Evolutionary conservation across 192 early-diverging fungal species (phyloP).

Genomic region (Entomortierella lignicola): DNA sequence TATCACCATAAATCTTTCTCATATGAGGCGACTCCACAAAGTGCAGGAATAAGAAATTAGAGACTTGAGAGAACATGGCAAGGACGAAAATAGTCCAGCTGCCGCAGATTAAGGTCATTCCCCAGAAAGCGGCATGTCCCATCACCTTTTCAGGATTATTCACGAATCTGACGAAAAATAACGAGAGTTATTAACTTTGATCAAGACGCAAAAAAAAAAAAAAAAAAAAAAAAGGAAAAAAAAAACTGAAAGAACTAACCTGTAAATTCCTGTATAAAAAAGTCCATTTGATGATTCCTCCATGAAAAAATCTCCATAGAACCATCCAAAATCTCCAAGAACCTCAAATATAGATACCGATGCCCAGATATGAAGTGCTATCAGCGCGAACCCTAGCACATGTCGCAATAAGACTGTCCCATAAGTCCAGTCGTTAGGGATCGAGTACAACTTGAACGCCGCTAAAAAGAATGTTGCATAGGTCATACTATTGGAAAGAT

Average conservation of each 20-base stretch:
- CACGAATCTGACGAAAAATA: slow-evolving; percentile 65
- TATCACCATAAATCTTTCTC: slow-evolving; percentile 85
- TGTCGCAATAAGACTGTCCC: slow-evolving; percentile 83
- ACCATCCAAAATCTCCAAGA: slow-evolving; percentile 97
- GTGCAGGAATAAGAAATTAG: slow-evolving; percentile 84
- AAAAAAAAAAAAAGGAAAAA: no score
- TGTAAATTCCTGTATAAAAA: slow-evolving; percentile 89
- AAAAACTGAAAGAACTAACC: slow-evolving; percentile 7
- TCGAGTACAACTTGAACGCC: slow-evolving; percentile 80
- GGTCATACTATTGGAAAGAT: slow-evolving; percentile 89
- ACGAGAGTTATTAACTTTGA: no score
- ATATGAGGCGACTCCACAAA: slow-evolving; percentile 95
- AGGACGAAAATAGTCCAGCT: slow-evolving; percentile 83
- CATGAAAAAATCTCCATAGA: slow-evolving; percentile 97
- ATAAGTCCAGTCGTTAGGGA: slow-evolving; percentile 75
- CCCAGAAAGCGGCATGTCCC: slow-evolving; percentile 94
- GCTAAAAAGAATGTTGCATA: slow-evolving; percentile 89
- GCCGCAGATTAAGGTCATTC: slow-evolving; percentile 86
- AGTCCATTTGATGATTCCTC: slow-evolving; percentile 78
- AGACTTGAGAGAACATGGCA: slow-evolving; percentile 84
- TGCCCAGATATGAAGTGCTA: slow-evolving; percentile 92
- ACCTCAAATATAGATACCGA: slow-evolving; percentile 92
- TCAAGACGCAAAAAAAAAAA: no score
- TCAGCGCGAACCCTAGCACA: slow-evolving; percentile 83
- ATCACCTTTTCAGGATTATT: slow-evolving; percentile 96